Conservation (phyloP, 129 eudicot genomes). For the Dittrichia graveolens region DNA sequence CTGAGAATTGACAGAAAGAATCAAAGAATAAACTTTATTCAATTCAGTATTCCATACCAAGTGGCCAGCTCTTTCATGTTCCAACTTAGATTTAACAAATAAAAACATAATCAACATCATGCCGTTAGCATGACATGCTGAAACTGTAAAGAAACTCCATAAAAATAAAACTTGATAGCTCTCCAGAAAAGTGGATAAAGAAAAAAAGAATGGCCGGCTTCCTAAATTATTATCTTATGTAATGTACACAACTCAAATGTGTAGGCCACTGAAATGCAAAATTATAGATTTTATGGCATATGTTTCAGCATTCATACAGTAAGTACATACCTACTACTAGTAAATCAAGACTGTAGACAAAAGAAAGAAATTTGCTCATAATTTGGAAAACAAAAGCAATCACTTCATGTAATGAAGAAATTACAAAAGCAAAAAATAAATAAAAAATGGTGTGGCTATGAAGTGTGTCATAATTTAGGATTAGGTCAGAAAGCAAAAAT, state of each 20-base stretch:
- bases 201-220: background rate
- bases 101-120: constrained; percentile 3
- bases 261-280: background rate
- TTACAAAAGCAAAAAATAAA: background rate
- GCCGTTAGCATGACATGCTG: constrained; percentile 1
- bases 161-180: background rate
- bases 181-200: too few relatives aligned
- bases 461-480: constrained; percentile 6
- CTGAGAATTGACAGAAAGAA: constrained; percentile 29
- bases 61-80: background rate
- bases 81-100: background rate
- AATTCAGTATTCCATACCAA: too few relatives aligned
- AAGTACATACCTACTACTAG: background rate
- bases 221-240: background rate
- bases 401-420: constrained; percentile 2
- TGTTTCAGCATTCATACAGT: background rate
- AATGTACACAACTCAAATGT: background rate
- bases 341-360: background rate
- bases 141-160: background rate
- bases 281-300: background rate
- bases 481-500: constrained; percentile 14
- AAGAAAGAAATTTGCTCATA: background rate
- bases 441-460: constrained; percentile 3
- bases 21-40: background rate
- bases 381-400: background rate